These are phyloP conservation scores for Tolypocladium tundrense DNA, from an alignment of 2,329 filamentous ascomycete genomes.

Conservation along the genomic window DNA sequence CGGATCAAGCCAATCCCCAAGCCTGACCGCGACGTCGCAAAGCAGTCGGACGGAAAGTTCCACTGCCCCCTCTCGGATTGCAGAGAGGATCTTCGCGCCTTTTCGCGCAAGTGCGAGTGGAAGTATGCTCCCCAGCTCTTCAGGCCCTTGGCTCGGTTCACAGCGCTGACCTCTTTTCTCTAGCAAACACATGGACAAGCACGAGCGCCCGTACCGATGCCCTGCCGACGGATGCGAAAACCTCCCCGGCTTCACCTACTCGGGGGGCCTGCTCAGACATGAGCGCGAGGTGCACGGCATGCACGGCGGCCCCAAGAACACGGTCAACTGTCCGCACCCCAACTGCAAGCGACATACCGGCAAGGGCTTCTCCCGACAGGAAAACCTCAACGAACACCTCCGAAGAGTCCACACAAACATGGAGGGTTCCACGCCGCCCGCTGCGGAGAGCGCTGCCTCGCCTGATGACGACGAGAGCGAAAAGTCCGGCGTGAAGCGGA, in stretches of 20 bases:
- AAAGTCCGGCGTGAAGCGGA: slow-evolving; percentile 36
- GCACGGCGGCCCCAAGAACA: slow-evolving; percentile 79
- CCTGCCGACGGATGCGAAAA: slow-evolving; percentile 76
- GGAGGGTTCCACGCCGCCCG: slow-evolving; percentile 24
- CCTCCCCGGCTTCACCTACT: slow-evolving; percentile 89
- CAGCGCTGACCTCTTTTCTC: not conserved
- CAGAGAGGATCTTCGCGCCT: slow-evolving; percentile 51
- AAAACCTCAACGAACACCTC: slow-evolving; percentile 89
- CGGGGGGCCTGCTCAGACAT: slow-evolving; percentile 78
- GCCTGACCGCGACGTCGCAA: slow-evolving; percentile 44
- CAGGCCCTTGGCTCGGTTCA: no score
- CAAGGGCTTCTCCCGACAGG: slow-evolving; percentile 83
- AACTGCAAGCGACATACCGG: slow-evolving; percentile 86
- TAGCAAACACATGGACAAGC: slow-evolving; percentile 98
- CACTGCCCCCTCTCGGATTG: slow-evolving; percentile 66
- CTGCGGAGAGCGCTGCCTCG: slow-evolving; percentile 23
- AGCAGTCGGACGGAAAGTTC: slow-evolving; percentile 65
- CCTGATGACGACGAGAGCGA: slow-evolving; percentile 38
- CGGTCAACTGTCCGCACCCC: slow-evolving; percentile 72
- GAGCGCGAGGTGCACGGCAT: slow-evolving; percentile 90
- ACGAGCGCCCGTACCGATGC: slow-evolving; percentile 88
- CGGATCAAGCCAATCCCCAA: slow-evolving; percentile 47
- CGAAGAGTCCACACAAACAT: slow-evolving; percentile 69
- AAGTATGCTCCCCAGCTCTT: slow-evolving; percentile 51
- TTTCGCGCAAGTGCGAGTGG: slow-evolving; percentile 84